Base-by-base conservation (phyloP, 2,329 filamentous ascomycete genomes). In the Colletotrichum sojae region DNA sequence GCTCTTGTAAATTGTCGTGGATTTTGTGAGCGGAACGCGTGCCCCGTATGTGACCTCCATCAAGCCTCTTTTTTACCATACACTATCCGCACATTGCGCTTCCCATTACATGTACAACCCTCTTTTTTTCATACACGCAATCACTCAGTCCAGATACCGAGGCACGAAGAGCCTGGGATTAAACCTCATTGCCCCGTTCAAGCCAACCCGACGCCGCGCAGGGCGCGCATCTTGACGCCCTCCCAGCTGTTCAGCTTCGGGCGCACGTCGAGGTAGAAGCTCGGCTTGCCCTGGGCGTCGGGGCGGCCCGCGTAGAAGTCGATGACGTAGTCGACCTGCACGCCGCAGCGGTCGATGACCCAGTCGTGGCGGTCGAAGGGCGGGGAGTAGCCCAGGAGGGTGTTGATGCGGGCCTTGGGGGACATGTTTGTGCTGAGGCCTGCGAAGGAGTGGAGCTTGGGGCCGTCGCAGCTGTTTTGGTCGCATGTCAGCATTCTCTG, bases 281-380 rank as follows among this genome's bases (percentile, higher is more conserved):
- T 91, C 6, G 85, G 82, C 73, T 82, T 79, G 27, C 78, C 76
- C 18, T 77, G 73, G 2, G 80, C 78, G 27, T 77, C 77, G 3
- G 82, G 80, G 6, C 87, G 84, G 0, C 96, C 96, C 5, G 94
- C 90, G 78, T 99, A 99, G 76, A 99, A 99, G 81, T 99, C 96
- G 79, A 99, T 99, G 46, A 99, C 92, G 78, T 99, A 99, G 75
- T 98, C 96, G 56, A 99, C 83, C 76, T 89, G 89, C 20, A 85
- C 91, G 36, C 93, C 95, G 78, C 96, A 98, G 59, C 96, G 87
- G 81, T 99, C 95, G 43, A 99, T 91, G 25, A 98, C 90, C 96
- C 96, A 99, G 80, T 99, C 96, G 79, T 99, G 96, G 31, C 96
- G 87, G 82, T 99, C 96, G 80, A 99, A 99, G 1, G 96, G 96